Conservation (phyloP, 164 flowering plant genomes). For the Aristolochia californica region DNA sequence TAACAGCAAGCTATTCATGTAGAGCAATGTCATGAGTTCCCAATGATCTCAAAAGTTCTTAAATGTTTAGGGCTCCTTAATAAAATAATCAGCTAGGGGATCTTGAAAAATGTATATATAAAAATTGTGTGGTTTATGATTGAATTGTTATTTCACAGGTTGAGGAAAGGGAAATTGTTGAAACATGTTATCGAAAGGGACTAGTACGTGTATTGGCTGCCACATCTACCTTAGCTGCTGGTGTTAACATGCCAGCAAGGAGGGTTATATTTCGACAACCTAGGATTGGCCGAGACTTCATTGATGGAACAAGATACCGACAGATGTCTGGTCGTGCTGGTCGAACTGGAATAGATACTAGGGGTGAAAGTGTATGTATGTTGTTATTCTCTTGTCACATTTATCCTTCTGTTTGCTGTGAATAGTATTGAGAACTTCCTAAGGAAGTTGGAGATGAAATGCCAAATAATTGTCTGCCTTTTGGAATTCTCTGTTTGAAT, state of each 20-base stretch:
- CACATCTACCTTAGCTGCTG: conserved; percentile 96
- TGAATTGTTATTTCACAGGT: conserved; percentile 33
- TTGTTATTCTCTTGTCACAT: conserved; percentile 1
- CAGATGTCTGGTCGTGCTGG: conserved; percentile 99
- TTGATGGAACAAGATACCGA: conserved; percentile 88
- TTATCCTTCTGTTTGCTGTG: conserved; percentile 1
- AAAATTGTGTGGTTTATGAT: no score
- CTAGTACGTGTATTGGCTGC: conserved; percentile 86
- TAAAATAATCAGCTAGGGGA: no score
- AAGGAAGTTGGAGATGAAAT: neutral
- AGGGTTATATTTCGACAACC: conserved; percentile 97
- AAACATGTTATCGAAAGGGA: conserved; percentile 86
- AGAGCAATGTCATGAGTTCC: no score
- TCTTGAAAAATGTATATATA: no score
- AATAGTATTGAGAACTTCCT: neutral
- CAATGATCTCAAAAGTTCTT: no score
- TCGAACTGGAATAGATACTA: conserved; percentile 95
- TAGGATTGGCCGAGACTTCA: conserved; percentile 86
- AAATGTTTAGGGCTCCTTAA: no score
- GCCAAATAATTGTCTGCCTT: no score
- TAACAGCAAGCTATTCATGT: no score
- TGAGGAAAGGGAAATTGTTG: conserved; percentile 95
- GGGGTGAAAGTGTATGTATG: conserved; percentile 92
- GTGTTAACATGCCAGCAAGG: conserved; percentile 94
- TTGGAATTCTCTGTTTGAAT: no score